Evolutionary conservation across 2,329 filamentous ascomycete species (phyloP), one percentile per base, ranked within the genome.

Genomic region (Paecilomyces niveus): DNA sequence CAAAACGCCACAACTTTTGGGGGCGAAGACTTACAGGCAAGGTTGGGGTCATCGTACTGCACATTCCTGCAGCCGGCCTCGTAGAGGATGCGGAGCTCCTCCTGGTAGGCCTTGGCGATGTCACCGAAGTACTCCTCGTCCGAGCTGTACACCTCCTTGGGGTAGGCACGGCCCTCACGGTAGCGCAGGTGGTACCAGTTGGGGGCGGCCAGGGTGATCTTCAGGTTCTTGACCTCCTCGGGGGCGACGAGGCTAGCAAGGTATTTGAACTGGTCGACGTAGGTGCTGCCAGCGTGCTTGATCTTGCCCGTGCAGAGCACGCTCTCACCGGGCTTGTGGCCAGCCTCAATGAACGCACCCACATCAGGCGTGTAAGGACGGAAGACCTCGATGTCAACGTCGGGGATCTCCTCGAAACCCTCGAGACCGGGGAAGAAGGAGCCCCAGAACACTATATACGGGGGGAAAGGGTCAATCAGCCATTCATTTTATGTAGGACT

Each of bases 151-250:
- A 82, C 82, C 24, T 82, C 79, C 62, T 78, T 78, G 35, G 81
- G 79, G 70, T 84, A 86, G 24, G 83, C 83, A 35, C 75, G 62
- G 75, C 82, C 80, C 58, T 80, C 77, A 64, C 77, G 80, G 64
- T 83, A 82, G 39, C 85, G 80, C 67, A 88, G 78, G 72, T 90
- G 87, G 69, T 89, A 89, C 82, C 86, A 89, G 70, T 84, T 84
- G 1, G 85, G 85, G 3, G 85, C 84, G 18, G 85, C 83, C 65
- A 89, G 76, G 18, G 86, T 89, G 64, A 89, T 81, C 76, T 89
- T 88, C 71, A 86, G 83, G 62, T 87, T 83, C 62, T 83, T 83
- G 67, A 86, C 83, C 57, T 83, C 76, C 31, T 85, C 82, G 24
- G 83, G 77, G 0, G 86, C 81, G 0, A 89, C 79, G 8, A 83